Evolutionary conservation across 2,329 filamentous ascomycete genomes (phyloP).

Genomic region (Pseudogymnoascus sp.): DNA sequence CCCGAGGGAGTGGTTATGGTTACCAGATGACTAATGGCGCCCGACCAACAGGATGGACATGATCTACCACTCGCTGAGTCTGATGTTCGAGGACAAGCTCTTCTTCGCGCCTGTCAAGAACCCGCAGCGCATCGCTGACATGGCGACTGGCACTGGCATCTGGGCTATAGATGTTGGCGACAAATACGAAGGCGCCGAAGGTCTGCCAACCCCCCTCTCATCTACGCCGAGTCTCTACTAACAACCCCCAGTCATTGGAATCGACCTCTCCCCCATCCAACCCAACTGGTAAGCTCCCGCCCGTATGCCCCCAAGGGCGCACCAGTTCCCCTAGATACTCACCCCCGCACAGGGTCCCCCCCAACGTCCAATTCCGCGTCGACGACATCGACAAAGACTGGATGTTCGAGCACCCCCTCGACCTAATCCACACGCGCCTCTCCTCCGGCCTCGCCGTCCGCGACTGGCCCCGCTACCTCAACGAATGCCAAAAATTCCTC

Average conservation of each 20-base stretch:
- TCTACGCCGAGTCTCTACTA: background rate
- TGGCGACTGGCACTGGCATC: constrained; percentile 44
- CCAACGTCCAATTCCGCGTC: constrained; percentile 22
- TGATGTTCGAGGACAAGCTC: background rate
- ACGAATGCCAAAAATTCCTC: background rate
- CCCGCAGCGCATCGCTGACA: constrained; percentile 35
- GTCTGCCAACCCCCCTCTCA: background rate
- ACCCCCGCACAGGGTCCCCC: background rate
- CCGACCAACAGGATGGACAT: constrained; percentile 1
- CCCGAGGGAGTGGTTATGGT: background rate
- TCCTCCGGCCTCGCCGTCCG: constrained; percentile 15
- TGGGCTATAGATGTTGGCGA: constrained; percentile 61
- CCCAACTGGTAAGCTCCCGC: constrained; percentile 29
- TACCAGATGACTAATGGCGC: background rate
- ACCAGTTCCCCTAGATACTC: background rate
- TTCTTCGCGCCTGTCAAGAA: constrained; percentile 34
- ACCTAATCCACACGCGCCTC: constrained; percentile 16
- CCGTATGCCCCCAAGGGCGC: background rate
- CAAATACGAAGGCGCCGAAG: constrained; percentile 43
- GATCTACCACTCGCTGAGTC: background rate
- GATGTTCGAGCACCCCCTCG: constrained; percentile 14
- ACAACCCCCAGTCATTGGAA: constrained; percentile 39
- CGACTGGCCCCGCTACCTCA: constrained; percentile 30
- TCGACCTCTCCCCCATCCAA: constrained; percentile 58
- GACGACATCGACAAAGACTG: constrained; percentile 49